Conservation (phyloP, 2,329 filamentous ascomycete genomes). For the Clonostachys rosea region DNA sequence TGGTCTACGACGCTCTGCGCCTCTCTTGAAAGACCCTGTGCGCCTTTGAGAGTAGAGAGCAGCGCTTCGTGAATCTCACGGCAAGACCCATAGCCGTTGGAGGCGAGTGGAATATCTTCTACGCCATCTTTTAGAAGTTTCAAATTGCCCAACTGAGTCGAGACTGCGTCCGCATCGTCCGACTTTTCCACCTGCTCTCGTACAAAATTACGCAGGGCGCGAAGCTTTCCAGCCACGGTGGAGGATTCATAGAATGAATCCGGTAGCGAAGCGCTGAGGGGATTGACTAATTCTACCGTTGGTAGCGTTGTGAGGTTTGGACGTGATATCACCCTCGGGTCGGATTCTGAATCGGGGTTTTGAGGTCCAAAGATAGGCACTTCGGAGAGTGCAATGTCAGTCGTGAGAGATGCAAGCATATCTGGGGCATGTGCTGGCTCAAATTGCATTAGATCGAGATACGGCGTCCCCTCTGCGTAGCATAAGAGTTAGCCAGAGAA, state of each 20-base stretch:
- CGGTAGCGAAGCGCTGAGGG: constrained; percentile 27
- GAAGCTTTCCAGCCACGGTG: constrained; percentile 43
- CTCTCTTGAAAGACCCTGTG: constrained; percentile 40
- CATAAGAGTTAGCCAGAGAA: not conserved
- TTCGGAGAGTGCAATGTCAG: constrained; percentile 47
- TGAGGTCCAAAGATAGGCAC: constrained; percentile 52
- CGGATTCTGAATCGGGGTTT: constrained; percentile 32
- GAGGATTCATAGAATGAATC: constrained; percentile 32
- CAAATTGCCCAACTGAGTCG: constrained; percentile 13
- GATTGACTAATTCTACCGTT: constrained; percentile 27
- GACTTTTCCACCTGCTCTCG: constrained; percentile 17
- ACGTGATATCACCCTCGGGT: constrained; percentile 25
- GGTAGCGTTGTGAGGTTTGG: constrained; percentile 7
- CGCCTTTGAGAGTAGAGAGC: constrained; percentile 36
- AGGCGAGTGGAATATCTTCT: constrained; percentile 28
- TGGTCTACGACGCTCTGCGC: constrained; percentile 51
- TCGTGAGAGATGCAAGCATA: constrained; percentile 49
- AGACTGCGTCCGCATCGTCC: constrained; percentile 12
- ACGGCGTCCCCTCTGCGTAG: constrained; percentile 39
- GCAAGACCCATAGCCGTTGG: constrained; percentile 38
- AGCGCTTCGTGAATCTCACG: constrained; percentile 54
- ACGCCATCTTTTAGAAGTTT: constrained; percentile 21
- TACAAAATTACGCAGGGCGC: constrained; percentile 34
- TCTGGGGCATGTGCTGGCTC: constrained; percentile 47
- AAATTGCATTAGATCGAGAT: constrained; percentile 54